Evolutionary conservation across 257 asterid species (phyloP).

Genomic region (Scutellaria baicalensis): DNA sequence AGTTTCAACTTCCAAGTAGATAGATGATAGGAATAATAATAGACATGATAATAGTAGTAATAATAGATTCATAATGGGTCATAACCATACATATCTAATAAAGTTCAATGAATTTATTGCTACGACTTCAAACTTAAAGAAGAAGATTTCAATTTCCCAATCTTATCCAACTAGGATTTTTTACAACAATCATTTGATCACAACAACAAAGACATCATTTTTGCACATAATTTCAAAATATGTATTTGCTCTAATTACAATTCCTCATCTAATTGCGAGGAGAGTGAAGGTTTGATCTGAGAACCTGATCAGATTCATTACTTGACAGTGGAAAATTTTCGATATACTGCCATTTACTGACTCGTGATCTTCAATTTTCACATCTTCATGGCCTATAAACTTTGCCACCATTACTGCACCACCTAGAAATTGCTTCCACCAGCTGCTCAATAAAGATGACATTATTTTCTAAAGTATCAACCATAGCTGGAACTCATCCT

Average conservation of each 20-base stretch:
- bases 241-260: background rate
- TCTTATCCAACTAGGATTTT: too few species aligned
- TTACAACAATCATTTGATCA: too few species aligned
- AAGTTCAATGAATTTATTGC: too few species aligned
- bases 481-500: background rate
- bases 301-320: background rate
- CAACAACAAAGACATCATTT: too few species aligned
- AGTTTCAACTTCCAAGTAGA: too few species aligned
- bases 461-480: background rate
- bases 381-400: background rate
- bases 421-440: background rate
- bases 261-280: background rate
- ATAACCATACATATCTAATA: too few species aligned
- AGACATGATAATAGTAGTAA: too few species aligned
- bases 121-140: too few species aligned
- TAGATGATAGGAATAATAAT: too few species aligned
- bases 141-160: too few species aligned
- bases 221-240: background rate
- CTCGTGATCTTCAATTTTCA: background rate
- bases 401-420: background rate
- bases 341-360: background rate
- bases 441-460: background rate
- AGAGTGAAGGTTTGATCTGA: background rate
- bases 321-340: background rate
- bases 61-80: too few species aligned